A percentile compares a stretch with the other conserved stretches of the same genome.
Evolutionary conservation across 2,329 filamentous ascomycete genomes (phyloP).

Genomic region (Tolypocladium paradoxum): DNA sequence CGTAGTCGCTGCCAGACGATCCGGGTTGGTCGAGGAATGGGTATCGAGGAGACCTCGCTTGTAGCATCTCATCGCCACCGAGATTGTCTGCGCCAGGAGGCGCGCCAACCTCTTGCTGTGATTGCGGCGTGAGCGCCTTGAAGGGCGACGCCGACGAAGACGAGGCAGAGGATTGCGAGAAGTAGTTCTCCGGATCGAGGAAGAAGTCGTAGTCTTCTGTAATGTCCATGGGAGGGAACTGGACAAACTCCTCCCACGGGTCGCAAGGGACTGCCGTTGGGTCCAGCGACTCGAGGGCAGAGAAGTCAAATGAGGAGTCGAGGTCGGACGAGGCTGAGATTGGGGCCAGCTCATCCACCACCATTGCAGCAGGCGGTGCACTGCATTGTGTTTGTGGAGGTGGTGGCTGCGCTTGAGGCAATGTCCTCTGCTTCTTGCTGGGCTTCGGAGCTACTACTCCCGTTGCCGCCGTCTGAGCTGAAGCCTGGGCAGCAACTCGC

Average conservation of each 20-base stretch:
- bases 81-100: constrained; percentile 5
- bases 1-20: constrained; percentile 25
- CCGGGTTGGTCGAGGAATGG: constrained; percentile 25
- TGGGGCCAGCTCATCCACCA: constrained; percentile 1
- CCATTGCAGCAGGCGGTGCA: neutral
- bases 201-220: constrained; percentile 35
- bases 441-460: constrained; percentile 16
- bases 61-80: constrained; percentile 3
- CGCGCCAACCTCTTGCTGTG: constrained; percentile 9
- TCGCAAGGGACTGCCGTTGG: constrained; percentile 13
- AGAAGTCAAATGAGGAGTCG: constrained; percentile 11
- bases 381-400: constrained; percentile 8
- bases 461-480: constrained; percentile 14
- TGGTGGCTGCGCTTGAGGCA: constrained; percentile 9
- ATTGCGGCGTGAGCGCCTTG: constrained; percentile 15
- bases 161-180: constrained; percentile 22
- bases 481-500: constrained; percentile 22
- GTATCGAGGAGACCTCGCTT: constrained; percentile 9
- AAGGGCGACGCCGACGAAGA: constrained; percentile 15
- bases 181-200: constrained; percentile 29
- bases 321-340: constrained; percentile 3
- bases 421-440: constrained; percentile 30
- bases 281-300: constrained; percentile 11
- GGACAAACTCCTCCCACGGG: constrained; percentile 35
- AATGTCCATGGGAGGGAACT: constrained; percentile 26